phyloP scores from a whole-genome alignment of 306 rosid species.

The Pueraria montana region DNA sequence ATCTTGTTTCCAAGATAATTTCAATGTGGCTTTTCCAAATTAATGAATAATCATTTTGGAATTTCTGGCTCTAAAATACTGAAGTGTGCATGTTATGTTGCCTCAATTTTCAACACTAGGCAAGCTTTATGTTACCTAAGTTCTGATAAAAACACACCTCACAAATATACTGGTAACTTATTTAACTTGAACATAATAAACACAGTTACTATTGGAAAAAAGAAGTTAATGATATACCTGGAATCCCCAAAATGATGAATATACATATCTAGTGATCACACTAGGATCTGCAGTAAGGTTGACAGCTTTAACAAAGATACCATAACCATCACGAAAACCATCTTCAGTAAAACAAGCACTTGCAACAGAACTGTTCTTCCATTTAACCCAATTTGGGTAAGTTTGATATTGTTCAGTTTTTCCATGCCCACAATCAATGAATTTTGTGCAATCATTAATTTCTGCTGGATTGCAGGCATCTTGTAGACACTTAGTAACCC shows the following conservation, averaged over 20 bases:
- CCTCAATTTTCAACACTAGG: conserved; percentile 12
- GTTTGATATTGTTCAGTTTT: not conserved
- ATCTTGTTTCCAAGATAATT: not conserved
- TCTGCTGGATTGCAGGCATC: conserved; percentile 51
- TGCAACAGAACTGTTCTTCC: conserved; percentile 45
- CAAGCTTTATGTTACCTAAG: not conserved
- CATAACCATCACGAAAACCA: conserved; percentile 53
- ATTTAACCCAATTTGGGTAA: fast-evolving
- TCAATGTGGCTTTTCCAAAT: not conserved
- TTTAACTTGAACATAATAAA: conserved; percentile 6
- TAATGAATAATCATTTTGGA: conserved; percentile 4
- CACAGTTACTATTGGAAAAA: conserved; percentile 18
- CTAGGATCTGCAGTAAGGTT: conserved; percentile 55
- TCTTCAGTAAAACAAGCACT: conserved; percentile 55
- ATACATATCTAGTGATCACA: conserved; percentile 69
- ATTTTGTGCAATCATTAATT: not conserved
- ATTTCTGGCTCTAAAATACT: conserved; percentile 14
- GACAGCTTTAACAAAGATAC: conserved; percentile 72
- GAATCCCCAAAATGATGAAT: conserved; percentile 90
- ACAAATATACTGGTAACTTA: not conserved
- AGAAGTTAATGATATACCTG: conserved; percentile 63
- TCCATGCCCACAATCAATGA: conserved; percentile 82
- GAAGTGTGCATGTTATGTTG: not conserved
- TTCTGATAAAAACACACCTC: conserved; percentile 7
- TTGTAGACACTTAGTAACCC: conserved; percentile 84